Evolutionary conservation across 305 asterid species (phyloP), one percentile per base, ranked within the genome.

Genomic region (Stenogyne calaminthoides): DNA sequence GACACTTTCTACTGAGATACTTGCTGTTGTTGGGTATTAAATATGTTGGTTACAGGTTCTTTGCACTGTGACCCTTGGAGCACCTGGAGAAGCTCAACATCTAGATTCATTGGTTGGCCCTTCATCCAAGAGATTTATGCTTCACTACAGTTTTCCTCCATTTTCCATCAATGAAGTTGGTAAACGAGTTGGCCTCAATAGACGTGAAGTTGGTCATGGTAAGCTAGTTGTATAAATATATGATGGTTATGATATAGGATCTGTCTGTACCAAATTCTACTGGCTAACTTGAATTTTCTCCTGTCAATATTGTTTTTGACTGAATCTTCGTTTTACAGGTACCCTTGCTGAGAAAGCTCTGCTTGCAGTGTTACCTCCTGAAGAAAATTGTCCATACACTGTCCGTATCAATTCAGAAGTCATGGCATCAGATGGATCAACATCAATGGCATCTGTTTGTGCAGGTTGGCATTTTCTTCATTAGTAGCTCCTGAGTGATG

Each of bases 141-240:
- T 92, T 80, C 99, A 95, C 74, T 95, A 95, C 69, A 90, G 92
- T 81, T 92, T 95, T 80, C 99, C 97, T 76, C 99, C 99, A 68
- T 95, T 82, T 78, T 91, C 95, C 83, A 95, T 85, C 49, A 89
- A 95, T 79, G 99, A 95, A 88, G 97, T 92, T 68, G 97, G 99
- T 64, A 95, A 95, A 82, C 82, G 91, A 70, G 79, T 80, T 76
- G 98, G 99, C 59, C 81, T 95, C 75, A 92, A 91, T 77, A 89
- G 99, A 76, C 93, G 98, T 70, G 98, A 95, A 86, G 98, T 95
- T 80, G 99, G 99, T 69, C 99, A 95, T 80, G 99, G 99, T 95
- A 76, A 87, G 90, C 79, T 76, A 60, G 61, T 44, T 16, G 20
- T 36, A 22, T 58, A 59, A 37, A 67, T 47, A 20, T 40, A 20